Evolutionary conservation across 768 basidiomycete species (phyloP).

Genomic region (Rhizopogon salebrosus): DNA sequence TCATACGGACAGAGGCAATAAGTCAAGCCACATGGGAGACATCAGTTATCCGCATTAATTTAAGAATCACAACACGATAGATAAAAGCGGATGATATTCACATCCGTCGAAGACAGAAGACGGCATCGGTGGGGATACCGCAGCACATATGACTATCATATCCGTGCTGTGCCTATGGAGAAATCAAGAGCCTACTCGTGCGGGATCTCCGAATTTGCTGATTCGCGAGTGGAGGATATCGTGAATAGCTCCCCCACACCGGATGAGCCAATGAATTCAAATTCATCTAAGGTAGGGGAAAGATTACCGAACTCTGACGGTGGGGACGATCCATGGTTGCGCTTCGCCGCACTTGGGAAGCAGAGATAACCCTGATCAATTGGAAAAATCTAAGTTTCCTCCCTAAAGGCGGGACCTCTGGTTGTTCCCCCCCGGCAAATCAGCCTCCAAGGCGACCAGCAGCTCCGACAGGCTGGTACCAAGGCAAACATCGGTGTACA

Average conservation of each 20-base stretch:
- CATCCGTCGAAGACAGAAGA: neutral
- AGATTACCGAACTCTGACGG: neutral
- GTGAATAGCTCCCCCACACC: neutral
- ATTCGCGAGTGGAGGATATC: neutral
- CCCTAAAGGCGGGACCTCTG: no score
- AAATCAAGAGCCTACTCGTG: neutral
- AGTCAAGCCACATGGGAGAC: no score
- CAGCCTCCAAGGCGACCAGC: neutral
- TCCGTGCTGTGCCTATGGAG: neutral
- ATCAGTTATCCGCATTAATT: no score
- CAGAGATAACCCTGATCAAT: slow-evolving; percentile 1
- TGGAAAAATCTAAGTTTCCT: slow-evolving; percentile 5
- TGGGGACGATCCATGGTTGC: neutral
- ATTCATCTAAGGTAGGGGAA: no score
- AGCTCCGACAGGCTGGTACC: neutral
- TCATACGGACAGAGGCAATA: no score
- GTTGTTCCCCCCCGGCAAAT: neutral
- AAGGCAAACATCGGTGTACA: neutral
- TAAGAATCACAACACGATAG: no score
- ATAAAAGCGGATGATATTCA: no score
- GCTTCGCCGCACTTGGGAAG: neutral
- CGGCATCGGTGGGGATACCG: neutral
- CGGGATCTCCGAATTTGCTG: no score
- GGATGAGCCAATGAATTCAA: neutral
- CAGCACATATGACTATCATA: neutral